phyloP scores from a whole-genome alignment of 768 basidiomycete species.

The Mycena epipterygia region DNA sequence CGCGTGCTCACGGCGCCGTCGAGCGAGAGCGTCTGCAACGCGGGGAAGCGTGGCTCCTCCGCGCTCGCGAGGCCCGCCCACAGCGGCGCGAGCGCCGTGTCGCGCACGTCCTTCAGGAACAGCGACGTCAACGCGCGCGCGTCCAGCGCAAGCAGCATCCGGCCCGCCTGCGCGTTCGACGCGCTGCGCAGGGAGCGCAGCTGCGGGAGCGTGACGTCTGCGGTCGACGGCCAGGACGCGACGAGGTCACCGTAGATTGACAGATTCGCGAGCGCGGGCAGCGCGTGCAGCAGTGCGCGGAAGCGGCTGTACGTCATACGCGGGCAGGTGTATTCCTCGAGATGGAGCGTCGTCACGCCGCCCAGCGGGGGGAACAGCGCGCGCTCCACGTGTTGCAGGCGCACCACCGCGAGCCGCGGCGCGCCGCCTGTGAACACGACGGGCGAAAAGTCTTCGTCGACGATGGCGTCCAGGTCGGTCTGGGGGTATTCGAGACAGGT shows the following conservation, averaged over 20 bases:
- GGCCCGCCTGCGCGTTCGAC: neutral
- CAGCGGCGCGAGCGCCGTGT: neutral
- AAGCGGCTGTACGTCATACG: conserved; percentile 44
- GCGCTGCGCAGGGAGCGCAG: conserved; percentile 29
- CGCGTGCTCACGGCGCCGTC: neutral
- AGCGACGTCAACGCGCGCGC: conserved; percentile 10
- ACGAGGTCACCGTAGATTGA: conserved; percentile 47
- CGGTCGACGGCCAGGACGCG: conserved; percentile 1
- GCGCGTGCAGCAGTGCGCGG: conserved; percentile 43
- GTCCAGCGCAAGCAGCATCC: conserved; percentile 11
- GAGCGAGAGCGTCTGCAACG: conserved; percentile 13
- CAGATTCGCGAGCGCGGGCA: conserved; percentile 51
- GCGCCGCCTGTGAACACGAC: conserved; percentile 44
- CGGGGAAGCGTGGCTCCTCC: neutral
- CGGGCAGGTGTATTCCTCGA: conserved; percentile 43
- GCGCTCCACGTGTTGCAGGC: conserved; percentile 40
- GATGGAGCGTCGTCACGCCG: conserved; percentile 48
- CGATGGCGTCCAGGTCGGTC: neutral
- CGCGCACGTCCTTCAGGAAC: conserved; percentile 22
- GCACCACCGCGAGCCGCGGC: conserved; percentile 46
- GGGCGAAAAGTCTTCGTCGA: neutral
- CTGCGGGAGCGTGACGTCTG: conserved; percentile 8
- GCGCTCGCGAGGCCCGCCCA: neutral
- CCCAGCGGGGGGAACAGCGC: conserved; percentile 23
- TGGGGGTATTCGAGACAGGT: conserved; percentile 24